Conservation (phyloP, 176 grass and related monocot genomes). For the Oryza nivara region DNA sequence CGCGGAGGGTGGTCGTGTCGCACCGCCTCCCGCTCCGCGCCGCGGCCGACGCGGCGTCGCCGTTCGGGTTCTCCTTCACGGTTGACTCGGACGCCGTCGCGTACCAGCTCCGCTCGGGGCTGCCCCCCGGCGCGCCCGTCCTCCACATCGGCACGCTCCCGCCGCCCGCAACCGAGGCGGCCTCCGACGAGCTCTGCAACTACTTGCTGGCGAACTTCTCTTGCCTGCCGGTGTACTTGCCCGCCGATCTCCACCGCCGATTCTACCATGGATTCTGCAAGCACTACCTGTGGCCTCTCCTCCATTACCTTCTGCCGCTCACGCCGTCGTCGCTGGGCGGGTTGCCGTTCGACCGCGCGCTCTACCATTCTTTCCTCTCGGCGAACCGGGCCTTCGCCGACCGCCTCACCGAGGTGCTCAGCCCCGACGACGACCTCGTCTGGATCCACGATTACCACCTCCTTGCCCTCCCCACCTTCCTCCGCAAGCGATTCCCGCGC, state of each 20-base stretch:
- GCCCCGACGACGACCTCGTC: conserved; percentile 84
- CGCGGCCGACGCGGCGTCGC: conserved; percentile 35
- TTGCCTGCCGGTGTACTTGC: conserved; percentile 80
- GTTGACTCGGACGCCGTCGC: conserved; percentile 60
- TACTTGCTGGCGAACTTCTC: conserved; percentile 59
- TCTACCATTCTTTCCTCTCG: conserved; percentile 93
- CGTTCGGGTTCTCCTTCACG: conserved; percentile 61
- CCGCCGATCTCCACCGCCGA: conserved; percentile 64
- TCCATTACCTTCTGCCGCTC: conserved; percentile 91
- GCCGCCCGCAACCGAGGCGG: conserved; percentile 20
- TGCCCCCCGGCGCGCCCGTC: conserved; percentile 52
- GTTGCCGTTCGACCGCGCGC: conserved; percentile 76
- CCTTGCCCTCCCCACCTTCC: conserved; percentile 85
- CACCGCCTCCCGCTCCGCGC: conserved; percentile 75
- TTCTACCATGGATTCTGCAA: conserved; percentile 97
- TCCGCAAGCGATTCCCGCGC: conserved; percentile 82
- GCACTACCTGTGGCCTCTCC: conserved; percentile 98
- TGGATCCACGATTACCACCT: conserved; percentile 99
- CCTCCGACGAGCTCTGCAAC: conserved; percentile 67
- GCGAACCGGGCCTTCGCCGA: conserved; percentile 91
- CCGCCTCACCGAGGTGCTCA: conserved; percentile 81
- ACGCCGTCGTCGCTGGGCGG: conserved; percentile 68
- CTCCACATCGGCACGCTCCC: conserved; percentile 79
- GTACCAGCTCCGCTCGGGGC: conserved; percentile 74
- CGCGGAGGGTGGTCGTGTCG: conserved; percentile 73